Base-by-base conservation (phyloP, 2,329 filamentous ascomycete species). In the Talaromyces amestolkiae region DNA sequence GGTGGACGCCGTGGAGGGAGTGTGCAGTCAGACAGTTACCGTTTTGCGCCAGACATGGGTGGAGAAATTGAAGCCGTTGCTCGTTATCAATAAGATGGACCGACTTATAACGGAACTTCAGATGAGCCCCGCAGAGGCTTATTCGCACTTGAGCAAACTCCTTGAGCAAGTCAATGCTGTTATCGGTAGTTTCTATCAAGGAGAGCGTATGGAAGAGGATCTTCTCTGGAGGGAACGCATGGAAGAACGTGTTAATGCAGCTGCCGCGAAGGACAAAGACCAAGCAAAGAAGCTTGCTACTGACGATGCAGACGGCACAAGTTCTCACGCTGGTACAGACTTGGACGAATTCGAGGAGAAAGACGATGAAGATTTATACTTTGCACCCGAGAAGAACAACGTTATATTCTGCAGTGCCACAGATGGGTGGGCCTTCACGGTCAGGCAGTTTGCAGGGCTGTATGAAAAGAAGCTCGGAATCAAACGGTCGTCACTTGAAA, bases 21-120 rank as follows among this genome's bases (percentile, higher is more conserved):
- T 99, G 3, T 99, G 95, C 83, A 97, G 93, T 79, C 95, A 99
- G 80, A 99, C 95, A 0, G 95, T 99, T 43, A 99, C 95, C 0
- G 95, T 99, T 17, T 83, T 99, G 65, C 88, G 95, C 41, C 95
- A 99, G 76, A 90, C 93, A 56, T 99, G 94, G 93, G 90, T 89
- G 39, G 95, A 99, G 80, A 95, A 97, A 79, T 84, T 99, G 67
- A 97, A 96, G 78, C 95, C 95, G 1, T 82, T 99, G 45, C 84
- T 99, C 49, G 93, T 98, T 64, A 94, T 99, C 79, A 99, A 99
- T 82, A 99, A 99, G 80, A 96, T 99, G 83, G 95, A 99, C 78
- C 87, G 95, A 65, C 85, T 99, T 64, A 86, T 99, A 65, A 97
- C 92, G 2, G 95, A 99, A 81, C 84, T 97, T 63, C 94, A 96